Base-by-base conservation (phyloP, 2,329 filamentous ascomycete species). In the Mariannaea elegans region DNA sequence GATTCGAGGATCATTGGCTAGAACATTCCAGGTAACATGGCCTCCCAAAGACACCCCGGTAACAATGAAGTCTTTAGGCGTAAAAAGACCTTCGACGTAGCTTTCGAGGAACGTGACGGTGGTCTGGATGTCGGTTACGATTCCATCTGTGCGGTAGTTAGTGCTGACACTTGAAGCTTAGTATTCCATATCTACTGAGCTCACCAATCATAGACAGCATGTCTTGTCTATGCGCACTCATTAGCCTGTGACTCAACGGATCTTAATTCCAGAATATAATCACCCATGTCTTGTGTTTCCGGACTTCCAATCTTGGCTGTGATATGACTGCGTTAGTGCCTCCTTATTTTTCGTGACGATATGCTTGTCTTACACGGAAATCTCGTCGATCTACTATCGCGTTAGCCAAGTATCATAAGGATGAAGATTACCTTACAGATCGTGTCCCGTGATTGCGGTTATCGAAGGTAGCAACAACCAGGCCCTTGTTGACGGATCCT, bases 381-480 rank as follows among this genome's bases (percentile, higher is more conserved):
- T 18, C n/a, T 53, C 39, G n/a, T 45, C 39, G 18, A 53, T 53
- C 50, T 53, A 19, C 9, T 12, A 21, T 12, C 2, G 16, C 9
- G 13, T 45, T n/a, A 53, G 39, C 14, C 2, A n/a, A 44, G 13
- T 14, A 14, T 21, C 13, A 4, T 1, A 29, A 10, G 7, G 2
- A 29, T 3, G 0, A 14, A 3, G 4, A 3, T 0, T 7, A 4
- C 36, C 50, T 7, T 18, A 45, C 50, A 16, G 50, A 16, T 38
- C 50, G 45, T 23, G 38, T 27, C 7, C 50, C 50, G 13, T 53
- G 50, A 13, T 53, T 53, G 2, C 50, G 50, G 16, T 53, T 53
- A 8, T 53, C 39, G 18, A 53, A 53, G 3, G 50, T 45, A 7
- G 39, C 50, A 36, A 45, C 31, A 6, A 53, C 39, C 2, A 53